phyloP scores from a whole-genome alignment of 768 basidiomycete genomes.

The Termitomyces heimii region DNA sequence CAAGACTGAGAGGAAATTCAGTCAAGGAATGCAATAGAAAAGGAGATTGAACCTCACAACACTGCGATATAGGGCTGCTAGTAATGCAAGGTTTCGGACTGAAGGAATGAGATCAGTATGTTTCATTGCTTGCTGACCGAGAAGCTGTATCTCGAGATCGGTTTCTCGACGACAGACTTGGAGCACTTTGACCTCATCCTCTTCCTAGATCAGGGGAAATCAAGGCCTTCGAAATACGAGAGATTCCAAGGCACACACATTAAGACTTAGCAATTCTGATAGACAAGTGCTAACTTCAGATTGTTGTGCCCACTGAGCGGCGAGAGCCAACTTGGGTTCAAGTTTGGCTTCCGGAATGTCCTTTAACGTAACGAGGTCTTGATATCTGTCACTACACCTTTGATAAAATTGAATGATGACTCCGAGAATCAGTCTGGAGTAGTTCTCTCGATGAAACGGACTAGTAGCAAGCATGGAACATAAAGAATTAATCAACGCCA shows the following conservation, averaged over 20 bases:
- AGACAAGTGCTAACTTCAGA: constrained; percentile 74
- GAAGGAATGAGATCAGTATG: constrained; percentile 68
- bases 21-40: neutral
- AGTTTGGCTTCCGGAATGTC: constrained; percentile 25
- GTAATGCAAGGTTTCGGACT: constrained; percentile 60
- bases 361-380: constrained; percentile 52
- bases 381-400: constrained; percentile 84
- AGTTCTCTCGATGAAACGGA: constrained; percentile 93
- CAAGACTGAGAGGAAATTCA: constrained; percentile 51
- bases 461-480: constrained; percentile 88
- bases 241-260: constrained; percentile 33
- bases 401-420: constrained; percentile 97
- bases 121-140: constrained; percentile 47
- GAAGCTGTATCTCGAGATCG: constrained; percentile 64
- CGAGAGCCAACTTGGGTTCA: constrained; percentile 47
- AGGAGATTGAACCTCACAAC: constrained; percentile 55
- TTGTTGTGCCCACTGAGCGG: constrained; percentile 81
- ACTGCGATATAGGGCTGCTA: constrained; percentile 81
- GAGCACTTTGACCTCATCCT: constrained; percentile 33
- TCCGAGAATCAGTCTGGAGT: constrained; percentile 87
- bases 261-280: constrained; percentile 50
- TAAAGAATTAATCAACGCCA: constrained; percentile 87
- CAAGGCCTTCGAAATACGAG: neutral
- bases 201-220: constrained; percentile 24
- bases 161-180: constrained; percentile 75